Conservation (phyloP, 2,329 filamentous ascomycete genomes). For the Graphilbum fragrans region DNA sequence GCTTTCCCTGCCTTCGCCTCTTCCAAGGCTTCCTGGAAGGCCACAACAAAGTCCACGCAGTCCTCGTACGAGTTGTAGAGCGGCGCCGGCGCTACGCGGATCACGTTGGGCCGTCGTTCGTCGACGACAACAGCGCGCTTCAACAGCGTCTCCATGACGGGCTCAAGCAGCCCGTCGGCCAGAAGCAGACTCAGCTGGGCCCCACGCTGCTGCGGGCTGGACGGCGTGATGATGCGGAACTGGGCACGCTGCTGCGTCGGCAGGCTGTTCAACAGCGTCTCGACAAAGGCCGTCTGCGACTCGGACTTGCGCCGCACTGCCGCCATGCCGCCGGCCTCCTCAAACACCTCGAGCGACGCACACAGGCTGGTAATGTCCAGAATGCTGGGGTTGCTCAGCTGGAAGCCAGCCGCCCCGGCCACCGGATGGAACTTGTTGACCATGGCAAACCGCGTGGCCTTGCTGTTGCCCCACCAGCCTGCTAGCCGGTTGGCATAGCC, state of each 20-base stretch:
- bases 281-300: constrained; percentile 63
- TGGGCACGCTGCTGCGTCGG: constrained; percentile 19
- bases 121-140: constrained; percentile 64
- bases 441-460: constrained; percentile 69
- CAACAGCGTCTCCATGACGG: constrained; percentile 51
- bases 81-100: constrained; percentile 72
- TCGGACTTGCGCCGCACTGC: constrained; percentile 60
- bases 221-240: constrained; percentile 58
- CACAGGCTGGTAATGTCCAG: constrained; percentile 67
- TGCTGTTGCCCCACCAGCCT: constrained; percentile 84
- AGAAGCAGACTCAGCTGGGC: constrained; percentile 66
- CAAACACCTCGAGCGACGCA: constrained; percentile 64
- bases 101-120: constrained; percentile 74
- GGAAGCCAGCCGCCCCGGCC: constrained; percentile 66
- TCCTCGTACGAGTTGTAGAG: constrained; percentile 75
- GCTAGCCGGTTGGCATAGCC: constrained; percentile 53
- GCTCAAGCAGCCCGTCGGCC: constrained; percentile 56
- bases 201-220: constrained; percentile 54
- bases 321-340: constrained; percentile 51
- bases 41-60: constrained; percentile 9
- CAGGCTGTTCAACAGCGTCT: constrained; percentile 45
- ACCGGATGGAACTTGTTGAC: constrained; percentile 68
- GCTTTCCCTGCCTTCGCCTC: not conserved
- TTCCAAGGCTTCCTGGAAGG: constrained; percentile 6
- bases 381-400: constrained; percentile 72